Evolutionary conservation across 345 rosid genomes (phyloP), one percentile per base, ranked within the genome.

Genomic region (Populus deltoides): DNA sequence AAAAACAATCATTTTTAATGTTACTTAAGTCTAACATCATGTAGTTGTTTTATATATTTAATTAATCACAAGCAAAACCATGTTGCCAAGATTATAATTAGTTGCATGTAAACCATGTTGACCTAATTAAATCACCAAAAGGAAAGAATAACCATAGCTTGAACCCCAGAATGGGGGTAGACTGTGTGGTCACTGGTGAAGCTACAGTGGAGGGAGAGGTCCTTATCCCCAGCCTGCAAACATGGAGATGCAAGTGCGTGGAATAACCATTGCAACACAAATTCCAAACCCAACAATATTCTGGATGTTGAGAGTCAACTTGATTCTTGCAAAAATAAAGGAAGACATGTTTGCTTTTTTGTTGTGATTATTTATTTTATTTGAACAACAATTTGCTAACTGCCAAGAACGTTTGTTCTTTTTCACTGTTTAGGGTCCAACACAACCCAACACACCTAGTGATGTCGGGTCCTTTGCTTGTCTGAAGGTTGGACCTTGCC

Each of bases 401-500:
- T 55, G n/a, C 62, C 62, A 55, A 22, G n/a, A 55, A 22, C 27
- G 27, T 39, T 68, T 38, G 38, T 68, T 38, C 25, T 35, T 68
- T 68, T 18, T 10, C 71, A 6, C 20, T 7, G 65, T 8, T 41
- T 18, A 16, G 12, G 77, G 57, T 38, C 69, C 69, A 24, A 25
- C 27, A 25, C 6, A 22, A 43, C 38, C n/a, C 57, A 43, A 29
- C 77, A 9, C 29, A 11, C 53, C 69, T 1, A 65, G 33, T 74
- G 55, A 51, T 29, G 55, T 17, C 9, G 70, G 51, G 69, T 20
- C 77, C 68, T 27, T 10, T 27, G 55, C 9, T 41, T 11, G 68
- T 27, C 62, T 22, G 53, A 35, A 15, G 27, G 35, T 61, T 61
- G 68, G 47, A 59, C 67, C 24, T 59, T 73, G 76, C 76, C 76